These are phyloP conservation scores for Calcarisporium arbuscula DNA, from an alignment of 2,329 filamentous ascomycete species.

Conservation along the genomic window DNA sequence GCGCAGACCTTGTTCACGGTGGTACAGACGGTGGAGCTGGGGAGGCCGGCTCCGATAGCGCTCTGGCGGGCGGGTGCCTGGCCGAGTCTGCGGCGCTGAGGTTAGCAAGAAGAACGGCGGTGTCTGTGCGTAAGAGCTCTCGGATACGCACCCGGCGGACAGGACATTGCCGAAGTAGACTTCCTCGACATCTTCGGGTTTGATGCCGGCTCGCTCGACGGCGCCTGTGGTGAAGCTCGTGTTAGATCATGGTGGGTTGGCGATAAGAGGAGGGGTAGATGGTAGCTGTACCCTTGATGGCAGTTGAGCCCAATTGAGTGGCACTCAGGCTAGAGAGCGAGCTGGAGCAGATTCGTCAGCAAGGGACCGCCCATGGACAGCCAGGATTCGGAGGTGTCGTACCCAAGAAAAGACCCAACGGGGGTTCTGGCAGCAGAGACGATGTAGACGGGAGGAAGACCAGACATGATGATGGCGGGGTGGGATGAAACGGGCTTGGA, in stretches of 20 bases:
- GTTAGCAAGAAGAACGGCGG: neutral
- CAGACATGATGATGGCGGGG: constrained; percentile 52
- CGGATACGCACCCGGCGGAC: constrained; percentile 70
- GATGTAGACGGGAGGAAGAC: constrained; percentile 86
- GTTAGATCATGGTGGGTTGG: constrained; percentile 3
- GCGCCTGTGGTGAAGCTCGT: constrained; percentile 46
- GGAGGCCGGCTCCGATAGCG: constrained; percentile 80
- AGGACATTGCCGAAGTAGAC: constrained; percentile 98
- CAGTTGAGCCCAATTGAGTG: constrained; percentile 78
- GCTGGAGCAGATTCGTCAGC: constrained; percentile 40
- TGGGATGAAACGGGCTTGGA: constrained; percentile 8
- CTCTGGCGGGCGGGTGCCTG: constrained; percentile 96
- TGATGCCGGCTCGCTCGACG: constrained; percentile 80
- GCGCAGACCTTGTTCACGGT: constrained; percentile 99
- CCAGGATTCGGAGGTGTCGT: constrained; percentile 14
- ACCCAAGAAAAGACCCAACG: constrained; percentile 92
- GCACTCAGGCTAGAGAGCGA: constrained; percentile 84
- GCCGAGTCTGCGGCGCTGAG: constrained; percentile 64
- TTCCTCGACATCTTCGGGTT: constrained; percentile 85
- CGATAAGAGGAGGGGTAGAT: neutral
- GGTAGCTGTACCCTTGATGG: constrained; percentile 71
- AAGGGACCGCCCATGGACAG: neutral
- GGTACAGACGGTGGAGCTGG: constrained; percentile 73
- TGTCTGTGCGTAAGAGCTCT: neutral
- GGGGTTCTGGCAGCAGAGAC: constrained; percentile 88